Conservation (phyloP, 2,329 filamentous ascomycete species). For the Cytospora piceicola region DNA sequence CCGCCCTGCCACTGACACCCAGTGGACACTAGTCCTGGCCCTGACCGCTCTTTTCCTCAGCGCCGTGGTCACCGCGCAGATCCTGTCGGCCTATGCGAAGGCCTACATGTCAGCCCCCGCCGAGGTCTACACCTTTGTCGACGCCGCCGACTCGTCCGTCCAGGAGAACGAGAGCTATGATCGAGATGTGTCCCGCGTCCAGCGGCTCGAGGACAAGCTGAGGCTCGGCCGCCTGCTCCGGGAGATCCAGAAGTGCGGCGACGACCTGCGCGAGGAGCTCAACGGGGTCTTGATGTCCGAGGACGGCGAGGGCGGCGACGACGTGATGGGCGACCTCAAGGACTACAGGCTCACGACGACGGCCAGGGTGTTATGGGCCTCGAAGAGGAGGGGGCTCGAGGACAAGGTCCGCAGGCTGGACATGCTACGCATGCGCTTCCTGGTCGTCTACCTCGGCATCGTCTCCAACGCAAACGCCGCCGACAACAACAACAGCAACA, state of each 20-base stretch:
- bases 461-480: constrained; percentile 47
- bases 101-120: constrained; percentile 62
- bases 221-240: constrained; percentile 61
- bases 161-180: constrained; percentile 68
- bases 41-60: constrained; percentile 62
- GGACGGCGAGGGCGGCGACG: constrained; percentile 41
- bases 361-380: constrained; percentile 62
- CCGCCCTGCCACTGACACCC: constrained; percentile 47
- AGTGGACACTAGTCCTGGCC: constrained; percentile 62
- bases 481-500: constrained; percentile 40
- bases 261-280: constrained; percentile 65
- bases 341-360: constrained; percentile 46
- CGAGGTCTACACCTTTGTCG: constrained; percentile 61
- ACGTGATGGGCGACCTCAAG: constrained; percentile 30
- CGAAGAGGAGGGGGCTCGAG: constrained; percentile 57
- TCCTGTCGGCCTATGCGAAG: constrained; percentile 54
- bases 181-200: constrained; percentile 60
- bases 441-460: constrained; percentile 67
- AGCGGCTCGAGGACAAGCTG: constrained; percentile 64
- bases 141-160: constrained; percentile 64
- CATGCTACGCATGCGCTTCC: constrained; percentile 65
- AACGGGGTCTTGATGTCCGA: constrained; percentile 55
- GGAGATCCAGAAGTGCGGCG: constrained; percentile 64
- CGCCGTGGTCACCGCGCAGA: constrained; percentile 57
- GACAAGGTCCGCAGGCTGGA: constrained; percentile 63